Percentiles rank a stretch among this genome's conserved stretches.
Evolutionary conservation across 2,329 filamentous ascomycete genomes (phyloP).

Genomic region (Scopulariopsis brevicaulis): DNA sequence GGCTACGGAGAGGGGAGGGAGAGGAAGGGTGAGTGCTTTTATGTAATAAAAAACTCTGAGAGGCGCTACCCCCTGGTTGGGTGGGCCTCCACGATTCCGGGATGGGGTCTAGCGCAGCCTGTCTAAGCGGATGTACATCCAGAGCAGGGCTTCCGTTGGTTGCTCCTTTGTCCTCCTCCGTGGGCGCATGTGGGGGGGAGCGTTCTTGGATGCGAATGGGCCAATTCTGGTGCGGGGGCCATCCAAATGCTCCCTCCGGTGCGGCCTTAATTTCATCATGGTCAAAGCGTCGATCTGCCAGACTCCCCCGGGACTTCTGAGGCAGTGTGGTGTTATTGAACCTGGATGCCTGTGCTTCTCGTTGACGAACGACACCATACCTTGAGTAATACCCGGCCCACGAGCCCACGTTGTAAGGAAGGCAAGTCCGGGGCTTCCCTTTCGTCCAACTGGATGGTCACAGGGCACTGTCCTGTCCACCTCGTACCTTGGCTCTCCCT

Average conservation of each 20-base stretch:
- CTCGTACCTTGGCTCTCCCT: background rate
- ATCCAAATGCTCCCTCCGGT: background rate
- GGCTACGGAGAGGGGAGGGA: background rate
- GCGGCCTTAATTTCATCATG: background rate
- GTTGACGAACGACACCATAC: no score
- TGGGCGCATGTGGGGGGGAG: background rate
- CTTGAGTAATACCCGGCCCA: no score
- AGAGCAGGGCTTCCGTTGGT: background rate
- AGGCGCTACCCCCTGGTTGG: background rate
- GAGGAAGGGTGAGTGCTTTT: conserved; percentile 2
- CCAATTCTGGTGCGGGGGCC: background rate
- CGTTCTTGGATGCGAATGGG: background rate
- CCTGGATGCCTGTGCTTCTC: background rate
- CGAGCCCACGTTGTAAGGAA: no score
- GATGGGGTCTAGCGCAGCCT: background rate
- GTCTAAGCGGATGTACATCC: background rate
- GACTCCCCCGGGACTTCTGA: background rate
- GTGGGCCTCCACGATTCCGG: background rate
- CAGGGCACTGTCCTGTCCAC: background rate
- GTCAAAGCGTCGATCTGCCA: background rate
- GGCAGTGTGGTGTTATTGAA: background rate
- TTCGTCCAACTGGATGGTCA: background rate
- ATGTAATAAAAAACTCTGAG: conserved; percentile 3
- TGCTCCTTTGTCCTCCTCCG: background rate
- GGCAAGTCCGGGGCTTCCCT: no score